Evolutionary conservation across 176 grass and related monocot genomes (phyloP), one percentile per base, ranked within the genome.

Genomic region (Rhynchospora breviuscula): DNA sequence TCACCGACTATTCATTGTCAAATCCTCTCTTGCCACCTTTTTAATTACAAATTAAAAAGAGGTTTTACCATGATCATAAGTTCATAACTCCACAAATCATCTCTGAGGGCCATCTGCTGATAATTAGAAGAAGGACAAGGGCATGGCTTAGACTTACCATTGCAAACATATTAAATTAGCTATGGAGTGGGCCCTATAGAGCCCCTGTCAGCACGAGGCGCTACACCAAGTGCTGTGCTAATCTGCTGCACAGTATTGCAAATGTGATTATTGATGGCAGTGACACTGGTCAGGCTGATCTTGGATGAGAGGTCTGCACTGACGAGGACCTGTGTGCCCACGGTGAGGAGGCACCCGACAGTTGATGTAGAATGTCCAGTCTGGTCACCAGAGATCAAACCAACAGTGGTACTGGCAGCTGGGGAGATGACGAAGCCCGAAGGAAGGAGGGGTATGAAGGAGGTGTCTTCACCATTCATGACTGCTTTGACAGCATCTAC

Each of bases 391-490:
- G 85, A 58, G 68, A 71, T 61, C 25, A 81, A 7, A 23, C 79
- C 81, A 7, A 88, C 58, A 35, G 78, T 63, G 52, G 90, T 89
- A 21, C 72, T 82, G 46, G 54, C 53, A 13, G 89, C 87, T 8
- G 96, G 97, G 67, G 87, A 95, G 85, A 95, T 92, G 54, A 92
- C 89, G 15, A 99, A 99, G 1, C 97, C 97, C 35, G 89, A 86
- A 0, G 97, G 96, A 4, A 99, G 97, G 49, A 99, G 91, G 35
- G 93, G 85, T 31, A 99, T 96, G 86, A 90, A 95, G 63, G 97
- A 95, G 31, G 93, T 91, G 53, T 99, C 97, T 71, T 95, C 91
- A 18, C 97, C 93, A 35, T 89, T 93, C 93, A 99, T 99, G 13
- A 91, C 90, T 67, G 94, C 91, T 85, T 99, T 93, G 63, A 99